Conservation (phyloP, 176 grass and related monocot species). For the Oryza rufipogon region DNA sequence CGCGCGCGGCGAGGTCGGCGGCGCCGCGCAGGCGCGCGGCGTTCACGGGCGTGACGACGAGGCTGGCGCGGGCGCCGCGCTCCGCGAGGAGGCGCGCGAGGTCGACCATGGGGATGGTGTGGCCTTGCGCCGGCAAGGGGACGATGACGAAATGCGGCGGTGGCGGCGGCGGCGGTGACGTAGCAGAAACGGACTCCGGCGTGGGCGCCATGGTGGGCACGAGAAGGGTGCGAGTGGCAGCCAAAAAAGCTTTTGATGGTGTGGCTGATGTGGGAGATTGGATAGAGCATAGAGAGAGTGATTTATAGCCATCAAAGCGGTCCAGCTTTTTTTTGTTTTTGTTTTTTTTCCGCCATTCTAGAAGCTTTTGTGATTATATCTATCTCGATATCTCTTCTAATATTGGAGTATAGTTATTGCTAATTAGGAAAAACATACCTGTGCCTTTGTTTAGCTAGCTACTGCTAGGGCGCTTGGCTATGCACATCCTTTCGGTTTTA, state of each 20-base stretch:
- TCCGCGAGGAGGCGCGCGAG: conserved; percentile 55
- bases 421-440: no score
- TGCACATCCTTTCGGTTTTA: no score
- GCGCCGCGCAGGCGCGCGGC: conserved; percentile 43
- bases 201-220: conserved; percentile 34
- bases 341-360: background rate
- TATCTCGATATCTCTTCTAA: background rate
- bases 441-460: no score
- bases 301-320: background rate
- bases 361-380: background rate
- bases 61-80: conserved; percentile 41
- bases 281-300: no score
- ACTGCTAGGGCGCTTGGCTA: no score
- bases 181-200: background rate
- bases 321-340: background rate
- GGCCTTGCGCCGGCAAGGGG: conserved; percentile 62
- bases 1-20: conserved; percentile 1
- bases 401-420: background rate
- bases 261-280: background rate
- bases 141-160: conserved; percentile 56
- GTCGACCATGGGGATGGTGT: conserved; percentile 68
- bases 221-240: background rate
- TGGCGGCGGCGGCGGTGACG: no score
- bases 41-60: conserved; percentile 58
- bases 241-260: no score